Conservation (phyloP, 208 protist species). For the Sergeia podlipaevii region DNA sequence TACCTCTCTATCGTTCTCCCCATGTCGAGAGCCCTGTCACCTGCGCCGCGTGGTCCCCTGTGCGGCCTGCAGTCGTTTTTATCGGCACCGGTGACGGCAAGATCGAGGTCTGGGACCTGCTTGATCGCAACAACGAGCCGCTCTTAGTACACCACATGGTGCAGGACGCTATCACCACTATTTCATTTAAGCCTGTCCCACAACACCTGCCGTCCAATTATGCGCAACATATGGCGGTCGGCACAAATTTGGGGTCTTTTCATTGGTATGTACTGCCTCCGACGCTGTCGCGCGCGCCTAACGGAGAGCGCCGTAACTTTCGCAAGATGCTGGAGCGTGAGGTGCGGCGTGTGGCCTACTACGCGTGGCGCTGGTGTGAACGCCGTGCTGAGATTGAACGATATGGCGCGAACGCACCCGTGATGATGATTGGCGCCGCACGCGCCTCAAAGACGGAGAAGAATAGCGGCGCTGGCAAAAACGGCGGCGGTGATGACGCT, state of each 20-base stretch:
- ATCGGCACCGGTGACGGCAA: constrained; percentile 81
- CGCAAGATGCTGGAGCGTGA: constrained; percentile 85
- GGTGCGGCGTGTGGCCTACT: constrained; percentile 83
- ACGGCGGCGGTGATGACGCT: neutral
- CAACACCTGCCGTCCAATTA: constrained; percentile 26
- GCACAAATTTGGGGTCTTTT: constrained; percentile 82
- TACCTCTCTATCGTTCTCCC: constrained; percentile 77
- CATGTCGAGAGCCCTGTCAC: constrained; percentile 47
- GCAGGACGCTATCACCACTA: constrained; percentile 86
- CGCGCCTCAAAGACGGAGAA: constrained; percentile 5
- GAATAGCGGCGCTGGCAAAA: neutral
- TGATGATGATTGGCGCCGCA: constrained; percentile 5
- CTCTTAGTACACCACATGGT: constrained; percentile 84
- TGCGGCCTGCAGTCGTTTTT: constrained; percentile 68
- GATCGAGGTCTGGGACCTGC: constrained; percentile 88
- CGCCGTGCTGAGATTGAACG: constrained; percentile 74
- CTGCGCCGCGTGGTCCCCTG: constrained; percentile 85
- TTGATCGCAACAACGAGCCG: constrained; percentile 87
- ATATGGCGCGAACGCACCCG: constrained; percentile 49
- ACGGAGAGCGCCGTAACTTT: constrained; percentile 74
- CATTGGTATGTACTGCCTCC: constrained; percentile 84
- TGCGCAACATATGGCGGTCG: constrained; percentile 84
- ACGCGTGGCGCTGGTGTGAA: constrained; percentile 77
- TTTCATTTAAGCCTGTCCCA: constrained; percentile 84
- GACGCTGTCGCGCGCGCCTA: constrained; percentile 74